A percentile compares a stretch with the other conserved stretches of the same genome.
These are phyloP conservation scores for Simplicillium aogashimaense DNA, from an alignment of 2,329 filamentous ascomycete genomes.

Conservation along the genomic window DNA sequence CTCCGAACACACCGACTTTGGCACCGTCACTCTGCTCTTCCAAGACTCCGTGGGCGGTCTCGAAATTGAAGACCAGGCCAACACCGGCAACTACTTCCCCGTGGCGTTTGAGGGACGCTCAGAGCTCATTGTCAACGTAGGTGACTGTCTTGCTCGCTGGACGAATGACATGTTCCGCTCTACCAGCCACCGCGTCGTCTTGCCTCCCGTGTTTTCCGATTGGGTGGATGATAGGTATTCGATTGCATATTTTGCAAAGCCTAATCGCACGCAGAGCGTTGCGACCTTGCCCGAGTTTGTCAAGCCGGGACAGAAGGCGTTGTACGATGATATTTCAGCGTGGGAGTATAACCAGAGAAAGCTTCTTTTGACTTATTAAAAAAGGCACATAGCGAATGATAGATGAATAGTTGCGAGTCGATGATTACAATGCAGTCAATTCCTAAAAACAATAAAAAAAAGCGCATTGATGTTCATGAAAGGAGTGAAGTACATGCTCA, in stretches of 20 bases:
- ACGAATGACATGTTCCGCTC: slow-evolving; percentile 25
- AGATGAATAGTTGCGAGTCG: too few relatives aligned
- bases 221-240: neutral
- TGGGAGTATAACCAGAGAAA: neutral
- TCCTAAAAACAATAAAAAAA: too few relatives aligned
- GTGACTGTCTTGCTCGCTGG: slow-evolving; percentile 27
- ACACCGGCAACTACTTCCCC: slow-evolving; percentile 22
- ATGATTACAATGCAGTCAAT: too few relatives aligned
- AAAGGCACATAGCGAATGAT: neutral
- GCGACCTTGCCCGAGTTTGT: neutral
- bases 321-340: neutral
- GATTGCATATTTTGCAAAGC: neutral
- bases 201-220: slow-evolving; percentile 16
- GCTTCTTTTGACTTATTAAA: neutral
- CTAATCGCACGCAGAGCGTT: neutral
- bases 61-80: slow-evolving; percentile 29
- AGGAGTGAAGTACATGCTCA: too few relatives aligned
- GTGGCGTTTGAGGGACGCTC: slow-evolving; percentile 16
- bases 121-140: slow-evolving; percentile 27
- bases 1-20: slow-evolving; percentile 22
- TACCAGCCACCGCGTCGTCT: slow-evolving; percentile 29
- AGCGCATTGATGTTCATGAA: too few relatives aligned
- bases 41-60: slow-evolving; percentile 26
- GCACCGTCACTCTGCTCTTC: slow-evolving; percentile 19
- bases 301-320: neutral